phyloP scores from a whole-genome alignment of 768 basidiomycete genomes.

The Strobilomyces confusus region DNA sequence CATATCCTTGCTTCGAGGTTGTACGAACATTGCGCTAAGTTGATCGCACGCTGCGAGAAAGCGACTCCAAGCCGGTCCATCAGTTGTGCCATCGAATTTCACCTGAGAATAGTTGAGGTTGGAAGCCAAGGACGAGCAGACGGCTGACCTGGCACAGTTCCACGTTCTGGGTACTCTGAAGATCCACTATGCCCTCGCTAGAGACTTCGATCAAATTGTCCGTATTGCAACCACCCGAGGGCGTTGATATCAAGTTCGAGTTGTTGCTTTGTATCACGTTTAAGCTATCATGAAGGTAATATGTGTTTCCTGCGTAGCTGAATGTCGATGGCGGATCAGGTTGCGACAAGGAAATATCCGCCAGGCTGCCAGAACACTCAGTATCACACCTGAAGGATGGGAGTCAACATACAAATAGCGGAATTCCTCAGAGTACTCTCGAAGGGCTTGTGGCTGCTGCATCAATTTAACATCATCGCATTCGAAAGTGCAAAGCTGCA shows the following conservation, averaged over 20 bases:
- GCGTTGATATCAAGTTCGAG: slow-evolving; percentile 7
- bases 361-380: slow-evolving; percentile 32
- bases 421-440: slow-evolving; percentile 39
- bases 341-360: slow-evolving; percentile 26
- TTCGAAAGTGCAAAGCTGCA: slow-evolving; percentile 45
- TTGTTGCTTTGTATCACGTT: slow-evolving; percentile 46
- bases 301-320: slow-evolving; percentile 34
- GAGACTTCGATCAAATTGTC: slow-evolving; percentile 18
- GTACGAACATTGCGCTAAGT: slow-evolving; percentile 33
- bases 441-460: slow-evolving; percentile 40
- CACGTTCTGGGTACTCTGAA: slow-evolving; percentile 50
- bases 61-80: slow-evolving; percentile 41
- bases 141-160: slow-evolving; percentile 51
- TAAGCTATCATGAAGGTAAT: slow-evolving; percentile 43
- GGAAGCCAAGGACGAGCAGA: neutral
- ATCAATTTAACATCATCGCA: slow-evolving; percentile 23
- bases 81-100: slow-evolving; percentile 35
- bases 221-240: neutral
- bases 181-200: slow-evolving; percentile 49
- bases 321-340: slow-evolving; percentile 48
- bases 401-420: slow-evolving; percentile 39
- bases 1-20: slow-evolving; percentile 26
- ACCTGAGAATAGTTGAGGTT: slow-evolving; percentile 36
- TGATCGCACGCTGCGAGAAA: slow-evolving; percentile 44
- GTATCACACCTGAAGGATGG: neutral